Conservation (phyloP, 768 basidiomycete genomes). For the Suillus fuscotomentosus region DNA sequence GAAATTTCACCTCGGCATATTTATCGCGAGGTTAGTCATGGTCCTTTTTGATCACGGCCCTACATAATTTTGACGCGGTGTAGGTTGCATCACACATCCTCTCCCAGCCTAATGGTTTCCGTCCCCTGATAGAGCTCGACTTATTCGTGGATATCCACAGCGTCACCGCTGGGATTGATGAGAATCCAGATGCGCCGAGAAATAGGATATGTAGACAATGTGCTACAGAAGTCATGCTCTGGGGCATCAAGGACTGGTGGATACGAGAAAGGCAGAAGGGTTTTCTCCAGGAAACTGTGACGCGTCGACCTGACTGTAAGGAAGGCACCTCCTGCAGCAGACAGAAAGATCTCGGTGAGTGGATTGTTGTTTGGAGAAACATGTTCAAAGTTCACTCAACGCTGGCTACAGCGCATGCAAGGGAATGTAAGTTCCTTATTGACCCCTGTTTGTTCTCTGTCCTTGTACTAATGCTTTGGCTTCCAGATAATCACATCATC, state of each 20-base stretch:
- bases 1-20: slow-evolving; percentile 66
- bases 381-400: slow-evolving; percentile 5
- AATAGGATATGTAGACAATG: slow-evolving; percentile 67
- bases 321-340: slow-evolving; percentile 56
- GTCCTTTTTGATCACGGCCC: not conserved
- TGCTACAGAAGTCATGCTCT: slow-evolving; percentile 71
- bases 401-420: slow-evolving; percentile 56
- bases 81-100: slow-evolving; percentile 66
- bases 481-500: slow-evolving; percentile 41
- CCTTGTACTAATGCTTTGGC: slow-evolving; percentile 10
- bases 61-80: slow-evolving; percentile 8
- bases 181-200: slow-evolving; percentile 57
- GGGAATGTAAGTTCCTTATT: slow-evolving; percentile 58
- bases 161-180: slow-evolving; percentile 53
- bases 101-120: slow-evolving; percentile 61
- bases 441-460: slow-evolving; percentile 2
- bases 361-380: not conserved
- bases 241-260: slow-evolving; percentile 83
- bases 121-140: slow-evolving; percentile 64
- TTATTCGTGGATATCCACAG: slow-evolving; percentile 69
- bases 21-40: slow-evolving; percentile 63
- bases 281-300: slow-evolving; percentile 52
- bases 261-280: slow-evolving; percentile 73
- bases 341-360: slow-evolving; percentile 68
- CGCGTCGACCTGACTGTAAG: slow-evolving; percentile 65